phyloP scores from a whole-genome alignment of 129 eudicot genomes.

The Flaveria ramosissima region DNA sequence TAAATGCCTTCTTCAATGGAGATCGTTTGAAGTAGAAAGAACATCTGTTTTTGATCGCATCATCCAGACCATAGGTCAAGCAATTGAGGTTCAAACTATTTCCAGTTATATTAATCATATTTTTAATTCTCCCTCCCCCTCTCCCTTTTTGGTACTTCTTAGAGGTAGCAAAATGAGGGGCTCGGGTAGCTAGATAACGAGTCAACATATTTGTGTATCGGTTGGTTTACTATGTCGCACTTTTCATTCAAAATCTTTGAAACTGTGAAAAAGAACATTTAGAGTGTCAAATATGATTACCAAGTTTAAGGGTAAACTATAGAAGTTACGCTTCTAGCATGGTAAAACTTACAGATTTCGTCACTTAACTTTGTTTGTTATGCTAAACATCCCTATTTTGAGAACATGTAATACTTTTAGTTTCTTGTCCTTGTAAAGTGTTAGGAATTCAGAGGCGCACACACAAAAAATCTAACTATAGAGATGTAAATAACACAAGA shows the following conservation, averaged over 20 bases:
- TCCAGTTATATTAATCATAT: slow-evolving; percentile 14
- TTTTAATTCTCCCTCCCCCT: not conserved
- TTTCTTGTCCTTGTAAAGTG: not conserved
- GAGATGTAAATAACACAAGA: too few species aligned
- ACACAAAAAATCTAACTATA: too few species aligned
- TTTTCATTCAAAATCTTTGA: not conserved
- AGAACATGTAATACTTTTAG: not conserved
- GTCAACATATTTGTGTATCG: not conserved
- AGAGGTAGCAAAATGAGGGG: not conserved
- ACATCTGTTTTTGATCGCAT: slow-evolving; percentile 86
- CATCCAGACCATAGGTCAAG: slow-evolving; percentile 91
- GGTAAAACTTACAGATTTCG: not conserved
- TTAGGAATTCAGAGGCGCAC: too few species aligned
- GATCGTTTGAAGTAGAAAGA: slow-evolving; percentile 96
- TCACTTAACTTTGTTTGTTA: not conserved
- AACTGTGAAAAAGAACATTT: not conserved
- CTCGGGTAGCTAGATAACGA: not conserved
- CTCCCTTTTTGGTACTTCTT: not conserved
- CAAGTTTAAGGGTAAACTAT: not conserved
- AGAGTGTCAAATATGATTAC: not conserved
- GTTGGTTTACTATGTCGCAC: not conserved
- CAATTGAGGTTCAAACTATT: slow-evolving; percentile 69
- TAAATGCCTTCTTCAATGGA: slow-evolving; percentile 94
- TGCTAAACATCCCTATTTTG: not conserved
- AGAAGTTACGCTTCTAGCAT: not conserved